Evolutionary conservation across 2,329 filamentous ascomycete genomes (phyloP), one percentile per base, ranked within the genome.

Genomic region (Colletotrichum melonis): DNA sequence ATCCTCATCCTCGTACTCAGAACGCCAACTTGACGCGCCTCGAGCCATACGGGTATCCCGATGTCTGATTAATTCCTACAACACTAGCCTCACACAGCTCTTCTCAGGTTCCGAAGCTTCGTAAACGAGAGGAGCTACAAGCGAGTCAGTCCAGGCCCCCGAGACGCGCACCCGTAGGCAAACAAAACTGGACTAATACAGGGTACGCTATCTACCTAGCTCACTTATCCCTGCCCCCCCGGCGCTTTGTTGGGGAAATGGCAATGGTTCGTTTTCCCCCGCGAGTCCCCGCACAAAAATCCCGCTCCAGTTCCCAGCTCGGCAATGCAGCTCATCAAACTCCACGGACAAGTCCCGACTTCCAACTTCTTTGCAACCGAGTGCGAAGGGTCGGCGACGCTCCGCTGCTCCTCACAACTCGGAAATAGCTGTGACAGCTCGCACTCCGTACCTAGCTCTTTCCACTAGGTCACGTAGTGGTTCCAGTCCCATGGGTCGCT

Each of bases 371-470:
- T 42, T 22, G 19, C 32, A 54, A 38, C 62, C 62, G 22, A 58
- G 19, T 46, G 54, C 24, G 32, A 42, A 49, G 5, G 22, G 67
- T 69, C 28, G 60, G 59, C 30, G 28, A 69, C 26, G 38, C 38
- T 42, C 38, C 38, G 38, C 38, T 42, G 46, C 28, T 65, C 38
- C 67, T 38, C 60, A 11, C 19, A 5, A 14, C 35, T 46, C 67
- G 67, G 67, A 35, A 69, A 69, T 65, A 69, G 52, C 59, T 52
- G 60, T 52, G 5, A 26, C 14, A n/a, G n/a, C n/a, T 35, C 32
- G n/a, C 26, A 32, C 35, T 65, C 16, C 19, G 38, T 38, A 38
- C 11, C 35, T 38, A 42, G 6, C 38, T 42, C 38, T 42, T 42
- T 42, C 16, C 38, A 42, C 38, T 26, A 54, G 54, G 60, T 64